Conservation (phyloP, 257 asterid genomes). For the Solanum pimpinellifolium region DNA sequence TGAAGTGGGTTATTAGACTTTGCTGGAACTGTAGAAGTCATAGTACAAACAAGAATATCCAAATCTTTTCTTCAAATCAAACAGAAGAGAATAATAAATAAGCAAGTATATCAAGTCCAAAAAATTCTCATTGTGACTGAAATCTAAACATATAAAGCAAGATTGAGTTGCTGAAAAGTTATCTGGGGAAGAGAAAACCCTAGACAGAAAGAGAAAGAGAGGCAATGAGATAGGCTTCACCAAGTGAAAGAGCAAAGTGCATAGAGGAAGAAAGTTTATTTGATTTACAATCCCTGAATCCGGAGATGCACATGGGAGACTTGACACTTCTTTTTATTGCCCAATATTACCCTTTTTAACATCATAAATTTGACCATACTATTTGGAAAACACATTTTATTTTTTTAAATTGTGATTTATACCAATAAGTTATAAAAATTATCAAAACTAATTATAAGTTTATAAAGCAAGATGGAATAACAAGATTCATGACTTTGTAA, state of each 20-base stretch:
- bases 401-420: too few relatives aligned
- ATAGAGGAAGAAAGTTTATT: background rate
- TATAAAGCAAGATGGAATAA: too few relatives aligned
- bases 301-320: background rate
- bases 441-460: too few relatives aligned
- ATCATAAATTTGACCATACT: too few relatives aligned
- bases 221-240: background rate
- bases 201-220: background rate
- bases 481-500: too few relatives aligned
- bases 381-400: too few relatives aligned
- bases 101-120: background rate
- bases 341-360: background rate
- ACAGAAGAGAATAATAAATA: too few relatives aligned
- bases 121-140: background rate
- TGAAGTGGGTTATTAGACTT: conserved; percentile 60
- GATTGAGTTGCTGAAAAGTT: background rate
- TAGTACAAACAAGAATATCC: background rate
- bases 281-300: background rate
- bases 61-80: background rate
- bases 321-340: background rate
- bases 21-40: conserved; percentile 43
- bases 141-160: background rate
- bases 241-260: background rate
- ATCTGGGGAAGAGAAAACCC: background rate
- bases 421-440: too few relatives aligned